phyloP scores from a whole-genome alignment of 805 yeast genomes.

The Geotrichum ghanense region DNA sequence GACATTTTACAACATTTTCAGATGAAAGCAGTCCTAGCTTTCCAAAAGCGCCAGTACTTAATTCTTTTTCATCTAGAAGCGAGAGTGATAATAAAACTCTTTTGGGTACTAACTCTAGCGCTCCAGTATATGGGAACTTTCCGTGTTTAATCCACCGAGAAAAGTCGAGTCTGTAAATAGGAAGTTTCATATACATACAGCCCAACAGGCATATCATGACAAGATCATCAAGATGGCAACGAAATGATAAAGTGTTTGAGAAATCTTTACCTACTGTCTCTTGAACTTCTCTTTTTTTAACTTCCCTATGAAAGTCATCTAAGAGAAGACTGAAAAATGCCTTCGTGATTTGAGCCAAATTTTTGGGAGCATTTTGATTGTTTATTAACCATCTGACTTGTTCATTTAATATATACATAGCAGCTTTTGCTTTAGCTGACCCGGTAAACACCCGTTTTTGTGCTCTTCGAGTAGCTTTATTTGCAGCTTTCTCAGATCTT shows the following conservation, averaged over 20 bases:
- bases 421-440: conserved; percentile 40
- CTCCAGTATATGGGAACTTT: conserved; percentile 23
- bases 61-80: not conserved
- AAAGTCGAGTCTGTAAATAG: conserved; percentile 19
- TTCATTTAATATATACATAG: conserved; percentile 35
- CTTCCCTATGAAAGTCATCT: not conserved
- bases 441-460: conserved; percentile 21
- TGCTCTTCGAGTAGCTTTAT: conserved; percentile 5
- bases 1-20: not conserved
- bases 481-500: conserved; percentile 7
- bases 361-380: conserved; percentile 17
- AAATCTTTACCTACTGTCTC: not conserved
- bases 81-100: conserved; percentile 9
- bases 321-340: conserved; percentile 6
- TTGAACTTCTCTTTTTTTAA: not conserved
- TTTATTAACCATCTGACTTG: conserved; percentile 35
- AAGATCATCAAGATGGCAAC: conserved; percentile 8
- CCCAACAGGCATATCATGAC: conserved; percentile 24
- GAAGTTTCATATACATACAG: conserved; percentile 13
- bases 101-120: conserved; percentile 9
- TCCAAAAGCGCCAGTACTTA: conserved; percentile 10
- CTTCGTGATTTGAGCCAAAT: conserved; percentile 16
- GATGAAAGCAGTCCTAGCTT: no score
- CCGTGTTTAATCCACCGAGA: conserved; percentile 18
- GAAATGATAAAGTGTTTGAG: no score